These are phyloP conservation scores for Lichina pygmaea DNA, from an alignment of 495 filamentous ascomycete species.

Conservation along the genomic window DNA sequence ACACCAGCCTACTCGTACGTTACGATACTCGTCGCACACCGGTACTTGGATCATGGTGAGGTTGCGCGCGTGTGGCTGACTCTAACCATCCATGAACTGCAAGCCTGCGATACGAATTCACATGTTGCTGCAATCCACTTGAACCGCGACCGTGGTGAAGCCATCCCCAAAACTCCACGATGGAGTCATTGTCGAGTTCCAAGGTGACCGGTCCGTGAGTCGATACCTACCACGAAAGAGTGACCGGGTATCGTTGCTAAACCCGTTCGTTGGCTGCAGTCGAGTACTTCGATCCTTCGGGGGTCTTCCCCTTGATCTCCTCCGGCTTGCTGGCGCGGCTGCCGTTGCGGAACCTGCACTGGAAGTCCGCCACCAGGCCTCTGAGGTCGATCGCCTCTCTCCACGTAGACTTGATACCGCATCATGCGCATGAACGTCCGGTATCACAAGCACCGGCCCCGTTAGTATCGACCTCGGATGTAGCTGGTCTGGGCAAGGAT, in stretches of 20 bases:
- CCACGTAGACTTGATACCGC: constrained; percentile 60
- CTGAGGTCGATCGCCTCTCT: constrained; percentile 78
- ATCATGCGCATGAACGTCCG: constrained; percentile 1
- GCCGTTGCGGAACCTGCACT: constrained; percentile 80
- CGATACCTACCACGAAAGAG: background rate
- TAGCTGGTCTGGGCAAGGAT: background rate
- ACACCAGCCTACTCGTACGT: too few species aligned
- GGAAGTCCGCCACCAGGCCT: constrained; percentile 81
- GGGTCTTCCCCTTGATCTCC: constrained; percentile 57
- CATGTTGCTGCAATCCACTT: too few species aligned
- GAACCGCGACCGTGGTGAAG: too few species aligned
- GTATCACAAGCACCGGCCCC: background rate
- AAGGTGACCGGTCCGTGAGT: constrained; percentile 3
- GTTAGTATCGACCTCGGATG: background rate
- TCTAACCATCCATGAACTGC: too few species aligned
- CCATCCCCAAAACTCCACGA: background rate
- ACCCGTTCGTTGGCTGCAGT: constrained; percentile 5
- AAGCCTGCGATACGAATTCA: too few species aligned
- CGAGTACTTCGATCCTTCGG: constrained; percentile 68
- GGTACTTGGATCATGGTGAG: too few species aligned
- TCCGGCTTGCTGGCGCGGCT: constrained; percentile 49
- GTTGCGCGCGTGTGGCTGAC: too few species aligned
- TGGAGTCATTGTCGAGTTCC: constrained; percentile 1
- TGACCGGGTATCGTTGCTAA: background rate
- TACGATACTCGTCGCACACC: too few species aligned